Evolutionary conservation across 208 protist species (phyloP), one percentile per base, ranked within the genome.

Genomic region (Acanthamoeba sp.): DNA sequence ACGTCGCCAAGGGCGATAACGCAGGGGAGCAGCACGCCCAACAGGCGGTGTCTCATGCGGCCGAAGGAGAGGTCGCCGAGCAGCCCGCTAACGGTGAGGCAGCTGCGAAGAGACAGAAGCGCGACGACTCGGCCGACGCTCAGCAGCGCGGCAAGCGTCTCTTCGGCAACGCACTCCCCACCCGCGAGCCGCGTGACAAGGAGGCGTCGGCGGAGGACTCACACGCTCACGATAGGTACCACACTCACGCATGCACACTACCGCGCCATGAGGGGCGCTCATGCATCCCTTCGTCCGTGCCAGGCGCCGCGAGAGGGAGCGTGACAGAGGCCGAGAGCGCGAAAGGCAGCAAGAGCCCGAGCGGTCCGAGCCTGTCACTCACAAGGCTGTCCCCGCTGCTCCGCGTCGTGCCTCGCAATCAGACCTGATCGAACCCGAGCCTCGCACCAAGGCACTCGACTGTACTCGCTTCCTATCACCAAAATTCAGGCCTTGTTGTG

Each of bases 81-180:
- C n/a, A 38, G 18, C 2, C 20, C 5, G 16, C 69, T 7, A 80
- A n/a, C 38, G 71, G 32, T 24, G 36, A 80, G 38, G 38, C 34
- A 22, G 76, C 38, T 42, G 45, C 14, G n/a, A 87, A 87, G 78
- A 34, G 78, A 34, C 78, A 52, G n/a, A 87, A 59, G 45, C 78
- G 38, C 48, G 78, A 87, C 42, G 71, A 82, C 22, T 34, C 1
- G 71, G 71, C 14, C 24, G 71, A 40, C 24, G 34, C 71, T 10
- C 71, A 82, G 71, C 36, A 82, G 40, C 71, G 71, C 7, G 71
- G 40, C 38, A 22, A 27, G 12, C 71, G 71, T 4, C 71, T 82
- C 36, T 82, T 82, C 27, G 71, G 71, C n/a, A 82, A 82, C 38
- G 71, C 71, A 12, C 71, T 82, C 22, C 71, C 71, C 9, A 50